phyloP scores from a whole-genome alignment of 345 rosid genomes.

The Heritiera fomes region DNA sequence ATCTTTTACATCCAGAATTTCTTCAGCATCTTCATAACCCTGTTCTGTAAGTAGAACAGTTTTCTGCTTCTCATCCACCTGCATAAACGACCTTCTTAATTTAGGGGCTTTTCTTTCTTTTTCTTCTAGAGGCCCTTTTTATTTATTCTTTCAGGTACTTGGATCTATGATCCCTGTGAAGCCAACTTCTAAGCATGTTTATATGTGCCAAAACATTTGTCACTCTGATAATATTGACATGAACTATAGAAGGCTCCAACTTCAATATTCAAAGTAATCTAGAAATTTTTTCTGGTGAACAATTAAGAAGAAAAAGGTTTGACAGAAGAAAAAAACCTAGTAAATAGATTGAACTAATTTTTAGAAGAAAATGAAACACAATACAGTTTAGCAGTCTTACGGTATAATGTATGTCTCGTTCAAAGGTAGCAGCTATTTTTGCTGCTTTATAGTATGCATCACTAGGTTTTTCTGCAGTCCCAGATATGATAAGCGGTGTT shows the following conservation, averaged over 20 bases:
- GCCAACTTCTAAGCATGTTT: slow-evolving; percentile 4
- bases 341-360: neutral
- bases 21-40: slow-evolving; percentile 97
- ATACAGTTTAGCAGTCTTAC: slow-evolving; percentile 40
- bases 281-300: neutral
- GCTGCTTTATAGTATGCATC: slow-evolving; percentile 93
- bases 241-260: slow-evolving; percentile 5
- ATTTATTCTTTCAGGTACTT: neutral
- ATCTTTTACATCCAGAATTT: slow-evolving; percentile 85
- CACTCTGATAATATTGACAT: neutral
- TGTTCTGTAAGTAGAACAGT: slow-evolving; percentile 89
- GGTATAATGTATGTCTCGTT: slow-evolving; percentile 91
- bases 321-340: neutral
- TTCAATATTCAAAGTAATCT: neutral
- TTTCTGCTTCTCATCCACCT: slow-evolving; percentile 98
- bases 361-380: neutral
- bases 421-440: slow-evolving; percentile 82
- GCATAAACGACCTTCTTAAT: slow-evolving; percentile 28
- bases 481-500: slow-evolving; percentile 94
- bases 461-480: slow-evolving; percentile 96
- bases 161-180: neutral
- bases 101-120: neutral
- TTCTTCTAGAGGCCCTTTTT: neutral
- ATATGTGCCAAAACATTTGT: neutral
- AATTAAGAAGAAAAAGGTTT: neutral